These are phyloP conservation scores for Catenaria anguillulae DNA, from an alignment of 371 early-diverging fungal genomes.

Conservation along the genomic window DNA sequence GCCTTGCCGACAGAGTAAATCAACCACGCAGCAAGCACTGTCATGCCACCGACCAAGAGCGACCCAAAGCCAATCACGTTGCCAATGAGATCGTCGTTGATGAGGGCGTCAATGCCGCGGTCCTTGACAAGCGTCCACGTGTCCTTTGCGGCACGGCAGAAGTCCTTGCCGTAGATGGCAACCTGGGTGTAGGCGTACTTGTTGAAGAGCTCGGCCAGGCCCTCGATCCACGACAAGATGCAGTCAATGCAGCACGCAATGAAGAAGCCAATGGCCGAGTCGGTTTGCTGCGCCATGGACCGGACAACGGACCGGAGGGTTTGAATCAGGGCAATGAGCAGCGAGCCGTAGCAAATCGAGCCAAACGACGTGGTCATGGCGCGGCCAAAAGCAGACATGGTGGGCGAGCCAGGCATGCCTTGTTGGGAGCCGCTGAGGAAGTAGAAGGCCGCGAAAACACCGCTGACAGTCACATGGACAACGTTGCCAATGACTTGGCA, in stretches of 20 bases:
- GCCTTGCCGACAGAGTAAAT: constrained; percentile 15
- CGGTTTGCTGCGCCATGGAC: constrained; percentile 18
- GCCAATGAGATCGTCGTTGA: constrained; percentile 19
- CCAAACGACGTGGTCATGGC: constrained; percentile 88
- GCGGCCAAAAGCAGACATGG: constrained; percentile 54
- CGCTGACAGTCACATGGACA: constrained; percentile 60
- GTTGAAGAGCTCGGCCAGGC: constrained; percentile 27
- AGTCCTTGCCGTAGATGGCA: constrained; percentile 13
- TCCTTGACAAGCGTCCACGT: constrained; percentile 14
- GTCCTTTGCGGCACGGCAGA: constrained; percentile 12
- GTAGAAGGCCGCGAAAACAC: constrained; percentile 65
- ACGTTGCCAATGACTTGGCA: constrained; percentile 59
- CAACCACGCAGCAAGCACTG: constrained; percentile 36
- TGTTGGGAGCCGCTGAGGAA: constrained; percentile 24
- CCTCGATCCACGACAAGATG: constrained; percentile 8
- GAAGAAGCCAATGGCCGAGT: constrained; percentile 1
- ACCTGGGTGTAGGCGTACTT: constrained; percentile 12
- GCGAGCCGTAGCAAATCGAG: constrained; percentile 81
- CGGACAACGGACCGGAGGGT: constrained; percentile 40
- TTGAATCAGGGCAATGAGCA: constrained; percentile 73
- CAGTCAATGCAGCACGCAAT: constrained; percentile 10
- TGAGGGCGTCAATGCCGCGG: constrained; percentile 10
- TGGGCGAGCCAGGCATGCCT: constrained; percentile 39
- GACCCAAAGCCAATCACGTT: constrained; percentile 51
- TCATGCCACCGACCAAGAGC: constrained; percentile 35